A percentile compares a stretch with the other conserved stretches of the same genome.
Evolutionary conservation across 352 stramenopile species (phyloP).

Genomic region (Phytophthora kernoviae): DNA sequence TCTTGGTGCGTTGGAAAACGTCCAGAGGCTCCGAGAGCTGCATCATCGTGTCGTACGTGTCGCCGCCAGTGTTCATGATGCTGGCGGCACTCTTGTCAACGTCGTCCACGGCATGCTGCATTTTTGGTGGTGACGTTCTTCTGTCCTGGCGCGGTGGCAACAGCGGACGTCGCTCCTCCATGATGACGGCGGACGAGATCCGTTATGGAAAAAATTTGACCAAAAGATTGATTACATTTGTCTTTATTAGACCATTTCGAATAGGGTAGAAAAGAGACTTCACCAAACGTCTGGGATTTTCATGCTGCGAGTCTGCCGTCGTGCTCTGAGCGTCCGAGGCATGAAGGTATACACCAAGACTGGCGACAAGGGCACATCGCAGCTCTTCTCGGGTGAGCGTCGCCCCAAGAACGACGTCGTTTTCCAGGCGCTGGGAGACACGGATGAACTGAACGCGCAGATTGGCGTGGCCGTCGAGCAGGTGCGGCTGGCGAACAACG

Average conservation of each 20-base stretch:
- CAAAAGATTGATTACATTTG: too few species aligned
- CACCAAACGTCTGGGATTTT: too few species aligned
- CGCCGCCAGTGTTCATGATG: constrained; percentile 31
- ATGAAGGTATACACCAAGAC: constrained; percentile 95
- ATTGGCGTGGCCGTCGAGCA: constrained; percentile 71
- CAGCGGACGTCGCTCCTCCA: constrained; percentile 32
- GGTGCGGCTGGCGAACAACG: constrained; percentile 40
- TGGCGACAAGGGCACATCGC: constrained; percentile 92
- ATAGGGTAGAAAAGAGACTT: too few species aligned
- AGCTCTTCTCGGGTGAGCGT: constrained; percentile 91
- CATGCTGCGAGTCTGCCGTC: constrained; percentile 8
- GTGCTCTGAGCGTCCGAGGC: constrained; percentile 14
- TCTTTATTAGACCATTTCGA: too few species aligned
- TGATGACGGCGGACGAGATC: background rate
- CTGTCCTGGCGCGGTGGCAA: constrained; percentile 16
- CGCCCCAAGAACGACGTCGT: constrained; percentile 84
- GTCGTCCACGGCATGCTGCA: constrained; percentile 19
- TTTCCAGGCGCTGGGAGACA: constrained; percentile 91
- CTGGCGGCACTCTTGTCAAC: constrained; percentile 43
- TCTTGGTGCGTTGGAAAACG: constrained; percentile 46
- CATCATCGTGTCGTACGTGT: constrained; percentile 63
- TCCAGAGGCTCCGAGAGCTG: constrained; percentile 61
- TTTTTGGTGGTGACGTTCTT: constrained; percentile 5
- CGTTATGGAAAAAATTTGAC: too few species aligned
- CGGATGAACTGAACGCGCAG: constrained; percentile 91